These are phyloP conservation scores for Ophiostoma sp. DNA, from an alignment of 2,329 filamentous ascomycete genomes.

Conservation along the genomic window DNA sequence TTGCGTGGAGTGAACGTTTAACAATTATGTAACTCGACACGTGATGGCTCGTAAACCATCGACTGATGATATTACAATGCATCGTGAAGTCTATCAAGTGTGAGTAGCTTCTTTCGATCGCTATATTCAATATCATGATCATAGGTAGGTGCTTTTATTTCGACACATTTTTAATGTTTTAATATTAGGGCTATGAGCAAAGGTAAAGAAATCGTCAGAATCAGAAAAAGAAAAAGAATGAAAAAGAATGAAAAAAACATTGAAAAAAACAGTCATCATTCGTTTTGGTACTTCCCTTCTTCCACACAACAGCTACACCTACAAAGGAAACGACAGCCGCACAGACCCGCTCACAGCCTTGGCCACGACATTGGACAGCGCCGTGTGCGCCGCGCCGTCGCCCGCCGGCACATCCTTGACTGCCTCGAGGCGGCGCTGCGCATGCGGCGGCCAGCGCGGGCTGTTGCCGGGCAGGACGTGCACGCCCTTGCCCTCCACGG, in stretches of 20 bases:
- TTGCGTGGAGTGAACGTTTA: neutral
- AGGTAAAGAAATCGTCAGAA: neutral
- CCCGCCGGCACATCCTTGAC: constrained; percentile 21
- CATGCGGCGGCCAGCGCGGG: constrained; percentile 18
- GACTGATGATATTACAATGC: neutral
- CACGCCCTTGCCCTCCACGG: constrained; percentile 41
- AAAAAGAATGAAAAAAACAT: neutral
- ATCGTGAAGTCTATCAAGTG: no score
- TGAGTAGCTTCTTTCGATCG: no score
- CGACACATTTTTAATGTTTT: neutral
- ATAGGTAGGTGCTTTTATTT: no score
- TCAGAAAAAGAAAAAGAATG: neutral
- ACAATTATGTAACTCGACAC: neutral
- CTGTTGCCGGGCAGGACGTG: constrained; percentile 33
- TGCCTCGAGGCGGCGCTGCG: constrained; percentile 15
- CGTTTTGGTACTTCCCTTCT: neutral
- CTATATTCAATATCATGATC: no score
- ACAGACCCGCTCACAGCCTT: constrained; percentile 19
- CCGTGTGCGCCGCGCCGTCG: neutral
- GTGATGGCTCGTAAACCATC: neutral
- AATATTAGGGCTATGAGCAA: no score
- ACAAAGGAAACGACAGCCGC: constrained; percentile 19
- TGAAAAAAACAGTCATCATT: neutral
- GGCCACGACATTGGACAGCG: constrained; percentile 14
- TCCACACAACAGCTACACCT: neutral